These are phyloP conservation scores for Aspergillaceae sp. DNA, from an alignment of 2,329 filamentous ascomycete genomes.

Conservation along the genomic window DNA sequence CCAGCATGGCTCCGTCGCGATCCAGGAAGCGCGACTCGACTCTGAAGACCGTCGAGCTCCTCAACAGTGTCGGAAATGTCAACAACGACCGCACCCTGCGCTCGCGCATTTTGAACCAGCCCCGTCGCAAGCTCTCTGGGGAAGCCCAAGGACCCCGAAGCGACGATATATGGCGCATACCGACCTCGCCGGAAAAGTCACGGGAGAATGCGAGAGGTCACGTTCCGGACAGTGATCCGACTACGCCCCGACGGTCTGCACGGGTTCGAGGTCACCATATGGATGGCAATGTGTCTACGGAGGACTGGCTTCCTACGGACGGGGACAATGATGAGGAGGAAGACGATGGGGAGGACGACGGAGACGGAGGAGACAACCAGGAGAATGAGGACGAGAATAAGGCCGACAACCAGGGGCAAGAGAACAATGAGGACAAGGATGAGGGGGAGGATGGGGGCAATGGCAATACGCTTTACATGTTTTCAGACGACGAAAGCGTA, in stretches of 20 bases:
- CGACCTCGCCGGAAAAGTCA: constrained; percentile 2
- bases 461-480: neutral
- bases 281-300: neutral
- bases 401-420: neutral
- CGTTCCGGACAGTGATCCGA: neutral
- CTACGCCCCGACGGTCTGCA: constrained; percentile 8
- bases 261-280: constrained; percentile 1
- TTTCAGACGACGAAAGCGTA: neutral
- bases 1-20: constrained; percentile 7
- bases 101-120: constrained; percentile 2
- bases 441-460: neutral
- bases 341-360: neutral
- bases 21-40: constrained; percentile 10
- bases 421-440: neutral
- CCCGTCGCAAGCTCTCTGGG: neutral
- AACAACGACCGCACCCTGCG: neutral
- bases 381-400: neutral
- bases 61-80: constrained; percentile 13
- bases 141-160: neutral
- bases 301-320: neutral
- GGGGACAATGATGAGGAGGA: neutral
- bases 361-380: constrained; percentile 1
- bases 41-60: constrained; percentile 9
- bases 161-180: constrained; percentile 6
- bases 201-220: neutral